phyloP scores from a whole-genome alignment of 352 stramenopile genomes.

The Phytopythium chamaehyphon region DNA sequence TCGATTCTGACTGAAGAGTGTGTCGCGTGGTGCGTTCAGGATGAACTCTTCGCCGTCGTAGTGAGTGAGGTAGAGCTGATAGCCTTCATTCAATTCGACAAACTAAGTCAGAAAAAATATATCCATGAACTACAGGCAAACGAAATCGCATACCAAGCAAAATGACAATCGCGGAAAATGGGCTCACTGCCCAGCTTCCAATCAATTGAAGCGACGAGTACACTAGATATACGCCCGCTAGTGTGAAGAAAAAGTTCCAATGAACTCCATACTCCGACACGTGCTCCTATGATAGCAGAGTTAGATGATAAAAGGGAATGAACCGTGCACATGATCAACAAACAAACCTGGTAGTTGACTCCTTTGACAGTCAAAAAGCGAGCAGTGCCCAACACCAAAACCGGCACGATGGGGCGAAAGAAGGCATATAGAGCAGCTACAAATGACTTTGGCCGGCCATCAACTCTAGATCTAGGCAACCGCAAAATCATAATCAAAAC shows the following conservation, averaged over 20 bases:
- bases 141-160: slow-evolving; percentile 24
- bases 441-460: slow-evolving; percentile 3
- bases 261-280: slow-evolving; percentile 98
- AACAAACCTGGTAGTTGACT: slow-evolving; percentile 84
- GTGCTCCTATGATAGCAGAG: slow-evolving; percentile 71
- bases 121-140: background rate
- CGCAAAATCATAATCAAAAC: background rate
- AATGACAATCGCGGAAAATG: slow-evolving; percentile 37
- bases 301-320: background rate
- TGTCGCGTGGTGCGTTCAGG: slow-evolving; percentile 54
- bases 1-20: slow-evolving; percentile 91
- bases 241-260: slow-evolving; percentile 99
- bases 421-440: slow-evolving; percentile 42
- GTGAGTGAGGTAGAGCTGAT: slow-evolving; percentile 84
- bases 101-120: slow-evolving; percentile 1
- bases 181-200: slow-evolving; percentile 38
- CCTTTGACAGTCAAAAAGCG: slow-evolving; percentile 81
- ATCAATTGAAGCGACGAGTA: slow-evolving; percentile 55
- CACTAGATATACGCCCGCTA: slow-evolving; percentile 79
- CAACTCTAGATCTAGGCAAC: background rate
- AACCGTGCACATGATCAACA: background rate
- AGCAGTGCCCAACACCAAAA: slow-evolving; percentile 59
- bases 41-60: slow-evolving; percentile 77
- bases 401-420: slow-evolving; percentile 61
- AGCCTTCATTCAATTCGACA: slow-evolving; percentile 26